These are phyloP conservation scores for Cystofilobasidium macerans DNA, from an alignment of 768 basidiomycete species.

Conservation along the genomic window DNA sequence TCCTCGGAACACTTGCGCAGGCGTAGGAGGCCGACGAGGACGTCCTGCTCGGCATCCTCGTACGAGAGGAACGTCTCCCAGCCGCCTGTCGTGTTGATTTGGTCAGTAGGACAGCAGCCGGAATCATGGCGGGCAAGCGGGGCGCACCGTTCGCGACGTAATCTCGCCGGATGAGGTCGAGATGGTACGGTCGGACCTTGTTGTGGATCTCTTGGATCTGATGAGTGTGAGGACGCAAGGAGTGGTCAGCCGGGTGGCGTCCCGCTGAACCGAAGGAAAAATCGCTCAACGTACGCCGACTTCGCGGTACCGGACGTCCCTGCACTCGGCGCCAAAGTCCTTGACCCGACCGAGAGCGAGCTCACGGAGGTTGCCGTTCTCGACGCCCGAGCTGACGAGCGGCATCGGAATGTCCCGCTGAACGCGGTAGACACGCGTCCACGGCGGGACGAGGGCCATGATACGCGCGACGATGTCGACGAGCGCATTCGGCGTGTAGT, in stretches of 20 bases:
- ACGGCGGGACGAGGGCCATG: constrained; percentile 89
- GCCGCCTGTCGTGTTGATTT: constrained; percentile 45
- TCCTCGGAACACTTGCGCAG: constrained; percentile 93
- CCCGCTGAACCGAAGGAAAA: too few species aligned
- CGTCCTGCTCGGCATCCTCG: constrained; percentile 94
- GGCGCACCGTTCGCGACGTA: constrained; percentile 70
- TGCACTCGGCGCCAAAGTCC: constrained; percentile 93
- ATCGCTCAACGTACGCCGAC: constrained; percentile 62
- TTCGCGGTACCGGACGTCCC: constrained; percentile 94
- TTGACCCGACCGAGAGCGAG: constrained; percentile 95
- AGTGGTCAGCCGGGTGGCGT: constrained; percentile 5
- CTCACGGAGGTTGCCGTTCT: constrained; percentile 95
- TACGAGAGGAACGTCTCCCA: constrained; percentile 99
- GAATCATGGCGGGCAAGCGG: neutral
- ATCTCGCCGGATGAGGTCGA: constrained; percentile 88
- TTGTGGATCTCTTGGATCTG: constrained; percentile 98
- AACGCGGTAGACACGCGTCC: constrained; percentile 96
- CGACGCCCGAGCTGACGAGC: constrained; percentile 89
- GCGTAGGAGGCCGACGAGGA: constrained; percentile 83
- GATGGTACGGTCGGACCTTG: constrained; percentile 87
- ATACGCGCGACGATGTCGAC: constrained; percentile 96
- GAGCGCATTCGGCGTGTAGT: constrained; percentile 96
- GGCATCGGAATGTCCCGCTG: constrained; percentile 98
- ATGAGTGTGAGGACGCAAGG: constrained; percentile 19
- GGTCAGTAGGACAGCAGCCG: neutral